Percentiles rank a stretch among this genome's conserved stretches.
These are phyloP conservation scores for Vitis hybrid DNA, from an alignment of 177 flowering plant genomes.

Conservation along the genomic window DNA sequence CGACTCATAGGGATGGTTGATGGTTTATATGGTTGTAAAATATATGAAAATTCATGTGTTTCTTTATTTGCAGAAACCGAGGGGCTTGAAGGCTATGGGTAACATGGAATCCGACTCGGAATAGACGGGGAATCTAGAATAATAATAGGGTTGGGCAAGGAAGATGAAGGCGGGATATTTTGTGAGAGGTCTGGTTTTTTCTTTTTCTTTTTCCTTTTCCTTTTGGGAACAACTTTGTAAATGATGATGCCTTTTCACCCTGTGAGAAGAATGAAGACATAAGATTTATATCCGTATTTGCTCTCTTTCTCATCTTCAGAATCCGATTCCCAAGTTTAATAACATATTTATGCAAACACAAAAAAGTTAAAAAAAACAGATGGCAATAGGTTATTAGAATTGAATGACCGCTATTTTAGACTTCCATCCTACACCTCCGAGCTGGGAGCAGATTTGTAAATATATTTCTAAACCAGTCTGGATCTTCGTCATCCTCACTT, in stretches of 20 bases:
- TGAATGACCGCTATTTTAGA: too few relatives aligned
- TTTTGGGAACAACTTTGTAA: background rate
- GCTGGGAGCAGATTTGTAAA: too few relatives aligned
- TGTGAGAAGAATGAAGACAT: background rate
- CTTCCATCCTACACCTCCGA: too few relatives aligned
- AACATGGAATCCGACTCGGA: slow-evolving; percentile 82
- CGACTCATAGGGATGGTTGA: too few relatives aligned
- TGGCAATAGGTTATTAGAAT: too few relatives aligned
- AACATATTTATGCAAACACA: too few relatives aligned
- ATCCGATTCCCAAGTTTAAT: too few relatives aligned
- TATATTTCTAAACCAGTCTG: too few relatives aligned
- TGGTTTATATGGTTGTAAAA: too few relatives aligned
- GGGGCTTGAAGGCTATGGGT: slow-evolving; percentile 91
- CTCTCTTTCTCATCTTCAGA: background rate
- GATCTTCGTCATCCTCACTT: too few relatives aligned
- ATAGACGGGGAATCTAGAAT: slow-evolving; percentile 15
- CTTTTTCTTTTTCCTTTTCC: too few relatives aligned
- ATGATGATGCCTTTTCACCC: background rate
- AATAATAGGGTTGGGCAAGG: background rate
- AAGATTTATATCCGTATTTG: background rate
- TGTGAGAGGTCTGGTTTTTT: background rate
- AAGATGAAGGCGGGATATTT: background rate
- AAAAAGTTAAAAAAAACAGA: too few relatives aligned
- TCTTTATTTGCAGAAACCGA: slow-evolving; percentile 65
- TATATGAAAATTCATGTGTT: background rate